Evolutionary conservation across 2,329 filamentous ascomycete genomes (phyloP).

Genomic region (Ascochyta pisi): DNA sequence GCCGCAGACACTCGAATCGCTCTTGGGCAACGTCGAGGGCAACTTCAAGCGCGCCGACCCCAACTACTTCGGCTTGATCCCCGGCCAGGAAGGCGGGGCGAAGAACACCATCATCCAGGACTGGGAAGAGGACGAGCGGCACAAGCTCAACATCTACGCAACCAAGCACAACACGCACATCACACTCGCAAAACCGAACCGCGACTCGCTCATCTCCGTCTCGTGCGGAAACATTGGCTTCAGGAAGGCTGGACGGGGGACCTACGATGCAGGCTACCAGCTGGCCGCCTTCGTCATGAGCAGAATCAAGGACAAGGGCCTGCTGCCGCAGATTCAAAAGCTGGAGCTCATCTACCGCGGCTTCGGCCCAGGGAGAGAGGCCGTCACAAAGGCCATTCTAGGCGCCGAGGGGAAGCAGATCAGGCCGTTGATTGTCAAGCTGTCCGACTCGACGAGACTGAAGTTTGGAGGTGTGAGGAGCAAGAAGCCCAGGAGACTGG

Average conservation of each 20-base stretch:
- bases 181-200: constrained; percentile 83
- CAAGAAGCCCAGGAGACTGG: constrained; percentile 81
- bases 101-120: constrained; percentile 32
- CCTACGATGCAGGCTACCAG: constrained; percentile 93
- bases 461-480: constrained; percentile 97
- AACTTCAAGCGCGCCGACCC: constrained; percentile 26
- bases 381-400: constrained; percentile 86
- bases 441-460: constrained; percentile 85
- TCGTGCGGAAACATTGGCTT: constrained; percentile 92
- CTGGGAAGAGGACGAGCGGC: constrained; percentile 62
- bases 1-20: constrained; percentile 16
- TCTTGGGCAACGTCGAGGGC: constrained; percentile 24
- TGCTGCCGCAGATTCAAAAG: constrained; percentile 75
- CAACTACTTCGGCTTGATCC: constrained; percentile 30
- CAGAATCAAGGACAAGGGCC: constrained; percentile 81
- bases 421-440: constrained; percentile 75
- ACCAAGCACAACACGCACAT: constrained; percentile 96
- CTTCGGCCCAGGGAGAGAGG: constrained; percentile 86
- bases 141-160: constrained; percentile 85
- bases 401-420: constrained; percentile 82
- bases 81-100: constrained; percentile 10
- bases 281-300: constrained; percentile 82
- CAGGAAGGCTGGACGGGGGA: constrained; percentile 76
- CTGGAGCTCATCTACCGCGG: constrained; percentile 84
- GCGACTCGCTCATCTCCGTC: constrained; percentile 78